Base-by-base conservation (phyloP, 1,284 basidiomycete genomes). In the Cutaneotrichosporon cavernicola region DNA sequence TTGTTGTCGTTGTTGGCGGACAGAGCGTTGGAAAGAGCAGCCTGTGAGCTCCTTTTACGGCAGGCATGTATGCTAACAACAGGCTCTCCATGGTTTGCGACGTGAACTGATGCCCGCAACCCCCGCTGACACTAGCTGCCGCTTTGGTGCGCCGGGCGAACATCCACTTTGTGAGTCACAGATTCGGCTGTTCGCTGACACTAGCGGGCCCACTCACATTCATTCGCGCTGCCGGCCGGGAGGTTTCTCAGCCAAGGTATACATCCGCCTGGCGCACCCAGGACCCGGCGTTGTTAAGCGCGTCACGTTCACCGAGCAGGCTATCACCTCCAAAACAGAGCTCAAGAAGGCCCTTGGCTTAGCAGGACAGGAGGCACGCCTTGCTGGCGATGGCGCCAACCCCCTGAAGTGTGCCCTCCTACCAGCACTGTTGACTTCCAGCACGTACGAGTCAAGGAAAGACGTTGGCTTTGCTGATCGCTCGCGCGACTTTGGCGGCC, bases 11-110 rank as follows among this genome's bases (percentile, higher is more conserved):
- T 1, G 38, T 70, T 6, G 73, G 73, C 5, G 68, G 49, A 5
- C 72, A 75, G 61, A 69, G 64, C 22, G 65, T 66, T 0, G 73
- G 72, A 32, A 75, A 75, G 60, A 70, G 67, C 16, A 72, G 68
- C 55, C 64, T 70, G 71, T 75, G 31, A 66, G 71, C 56, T 16
- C 13, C 8, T 6, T 14, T 26, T 16, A 53, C 21, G 31, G 18
- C n/a, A 5, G 34, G 53, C 26, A 26, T 3, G 26, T 26, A 26
- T 26, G 50, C 61, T 64, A 43, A 53, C 58, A 22, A 14, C 49
- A 68, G 70, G 0, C 58, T 69, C 16, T 63, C 59, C 7, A 43
- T 56, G 21, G 26, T 70, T 0, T 51, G 62, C 13, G 49, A 62
- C 7, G 70, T 70, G 21, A 38, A 68, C 63, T 30, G 38, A 3